These are phyloP conservation scores for Trifolium subterraneum DNA, from an alignment of 306 rosid genomes.

Conservation along the genomic window DNA sequence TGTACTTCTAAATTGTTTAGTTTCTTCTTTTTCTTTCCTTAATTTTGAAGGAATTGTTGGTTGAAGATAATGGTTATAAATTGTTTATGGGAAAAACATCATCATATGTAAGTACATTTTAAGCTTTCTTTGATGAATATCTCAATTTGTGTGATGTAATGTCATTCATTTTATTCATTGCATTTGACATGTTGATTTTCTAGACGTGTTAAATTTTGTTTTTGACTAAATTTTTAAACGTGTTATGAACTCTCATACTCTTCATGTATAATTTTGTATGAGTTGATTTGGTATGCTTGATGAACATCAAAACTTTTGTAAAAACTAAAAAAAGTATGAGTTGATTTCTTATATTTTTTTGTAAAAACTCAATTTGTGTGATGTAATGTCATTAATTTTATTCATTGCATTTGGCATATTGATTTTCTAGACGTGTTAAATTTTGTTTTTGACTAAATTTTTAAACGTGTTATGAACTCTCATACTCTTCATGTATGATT, in stretches of 20 bases:
- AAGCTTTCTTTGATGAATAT: background rate
- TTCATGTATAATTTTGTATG: no score
- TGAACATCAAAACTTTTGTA: no score
- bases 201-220: background rate
- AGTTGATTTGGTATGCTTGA: no score
- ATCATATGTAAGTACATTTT: background rate
- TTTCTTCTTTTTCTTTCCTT: constrained; percentile 5
- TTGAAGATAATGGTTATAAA: background rate
- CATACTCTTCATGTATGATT: background rate
- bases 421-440: background rate
- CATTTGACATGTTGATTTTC: background rate
- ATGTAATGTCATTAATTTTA: no score
- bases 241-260: no score
- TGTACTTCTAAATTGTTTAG: background rate
- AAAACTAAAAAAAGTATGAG: no score
- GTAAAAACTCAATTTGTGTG: no score
- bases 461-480: no score
- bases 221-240: no score
- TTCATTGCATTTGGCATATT: background rate
- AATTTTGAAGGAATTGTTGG: background rate
- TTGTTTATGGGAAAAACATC: background rate
- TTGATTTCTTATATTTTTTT: no score
- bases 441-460: no score
- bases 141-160: background rate
- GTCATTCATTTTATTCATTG: background rate